Evolutionary conservation across 2,329 filamentous ascomycete species (phyloP).

Genomic region (Aspergillus candidus): DNA sequence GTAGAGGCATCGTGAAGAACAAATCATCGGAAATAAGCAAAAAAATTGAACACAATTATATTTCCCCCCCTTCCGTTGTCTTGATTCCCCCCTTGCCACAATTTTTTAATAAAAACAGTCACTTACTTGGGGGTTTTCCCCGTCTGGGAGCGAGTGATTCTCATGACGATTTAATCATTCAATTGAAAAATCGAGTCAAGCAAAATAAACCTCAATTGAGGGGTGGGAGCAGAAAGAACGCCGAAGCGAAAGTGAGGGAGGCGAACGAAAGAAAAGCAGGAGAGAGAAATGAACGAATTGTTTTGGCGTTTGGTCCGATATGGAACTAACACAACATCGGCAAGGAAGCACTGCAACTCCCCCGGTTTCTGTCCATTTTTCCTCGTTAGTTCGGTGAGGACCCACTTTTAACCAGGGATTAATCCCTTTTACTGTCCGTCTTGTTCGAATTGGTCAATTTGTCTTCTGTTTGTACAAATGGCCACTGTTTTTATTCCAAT

Average conservation of each 20-base stretch:
- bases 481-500: no score
- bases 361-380: no score
- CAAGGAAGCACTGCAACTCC: no score
- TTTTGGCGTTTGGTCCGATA: not conserved
- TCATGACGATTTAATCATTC: conserved; percentile 32
- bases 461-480: no score
- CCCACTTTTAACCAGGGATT: no score
- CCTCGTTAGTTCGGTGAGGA: no score
- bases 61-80: conserved; percentile 2
- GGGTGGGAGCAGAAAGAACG: not conserved
- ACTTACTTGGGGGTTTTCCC: conserved; percentile 48
- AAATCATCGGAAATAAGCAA: not conserved
- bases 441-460: no score
- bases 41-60: conserved; percentile 11
- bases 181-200: not conserved
- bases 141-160: conserved; percentile 46
- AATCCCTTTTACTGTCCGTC: no score
- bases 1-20: not conserved
- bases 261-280: not conserved
- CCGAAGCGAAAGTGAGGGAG: conserved; percentile 2
- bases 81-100: not conserved
- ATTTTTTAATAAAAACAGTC: not conserved
- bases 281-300: not conserved
- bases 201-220: not conserved
- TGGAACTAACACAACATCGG: no score